These are phyloP conservation scores for Liriodendron chinense DNA, from an alignment of 164 flowering plant genomes.

Conservation along the genomic window DNA sequence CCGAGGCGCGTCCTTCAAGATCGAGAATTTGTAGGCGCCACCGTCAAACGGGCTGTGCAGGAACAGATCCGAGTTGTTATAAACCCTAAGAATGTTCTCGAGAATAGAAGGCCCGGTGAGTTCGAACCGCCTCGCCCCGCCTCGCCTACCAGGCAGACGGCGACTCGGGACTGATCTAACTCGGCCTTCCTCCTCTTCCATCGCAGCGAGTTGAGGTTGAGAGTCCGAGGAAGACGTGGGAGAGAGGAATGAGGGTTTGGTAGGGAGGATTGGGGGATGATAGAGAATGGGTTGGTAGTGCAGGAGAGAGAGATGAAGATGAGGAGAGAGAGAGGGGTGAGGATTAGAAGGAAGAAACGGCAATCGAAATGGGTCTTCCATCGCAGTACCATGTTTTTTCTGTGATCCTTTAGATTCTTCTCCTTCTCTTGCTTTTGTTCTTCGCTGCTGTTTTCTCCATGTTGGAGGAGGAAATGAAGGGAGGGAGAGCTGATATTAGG, in stretches of 20 bases:
- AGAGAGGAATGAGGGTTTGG: background rate
- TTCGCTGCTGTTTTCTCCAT: background rate
- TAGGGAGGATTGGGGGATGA: slow-evolving; percentile 20
- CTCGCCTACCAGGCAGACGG: slow-evolving; percentile 94
- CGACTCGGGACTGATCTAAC: slow-evolving; percentile 57
- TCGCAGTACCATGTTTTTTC: background rate
- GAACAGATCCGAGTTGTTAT: slow-evolving; percentile 67
- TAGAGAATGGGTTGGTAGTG: slow-evolving; percentile 22
- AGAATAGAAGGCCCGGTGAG: slow-evolving; percentile 92
- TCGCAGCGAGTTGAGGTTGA: slow-evolving; percentile 10
- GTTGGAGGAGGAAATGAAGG: background rate
- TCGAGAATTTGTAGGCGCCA: slow-evolving; percentile 63
- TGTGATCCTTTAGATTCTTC: slow-evolving; percentile 3
- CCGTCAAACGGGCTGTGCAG: slow-evolving; percentile 68
- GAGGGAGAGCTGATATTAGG: background rate
- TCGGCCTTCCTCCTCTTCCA: slow-evolving; percentile 20
- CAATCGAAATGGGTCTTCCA: slow-evolving; percentile 45
- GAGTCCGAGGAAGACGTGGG: slow-evolving; percentile 1
- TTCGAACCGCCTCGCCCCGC: slow-evolving; percentile 92
- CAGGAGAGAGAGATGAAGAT: slow-evolving; percentile 33
- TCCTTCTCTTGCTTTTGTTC: background rate
- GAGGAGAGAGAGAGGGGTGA: slow-evolving; percentile 41
- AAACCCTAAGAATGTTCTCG: slow-evolving; percentile 48
- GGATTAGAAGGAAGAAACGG: slow-evolving; percentile 27
- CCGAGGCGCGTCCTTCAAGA: slow-evolving; percentile 49